These are phyloP conservation scores for Hymenoscyphus repandus DNA, from an alignment of 2,329 filamentous ascomycete genomes.

Conservation along the genomic window DNA sequence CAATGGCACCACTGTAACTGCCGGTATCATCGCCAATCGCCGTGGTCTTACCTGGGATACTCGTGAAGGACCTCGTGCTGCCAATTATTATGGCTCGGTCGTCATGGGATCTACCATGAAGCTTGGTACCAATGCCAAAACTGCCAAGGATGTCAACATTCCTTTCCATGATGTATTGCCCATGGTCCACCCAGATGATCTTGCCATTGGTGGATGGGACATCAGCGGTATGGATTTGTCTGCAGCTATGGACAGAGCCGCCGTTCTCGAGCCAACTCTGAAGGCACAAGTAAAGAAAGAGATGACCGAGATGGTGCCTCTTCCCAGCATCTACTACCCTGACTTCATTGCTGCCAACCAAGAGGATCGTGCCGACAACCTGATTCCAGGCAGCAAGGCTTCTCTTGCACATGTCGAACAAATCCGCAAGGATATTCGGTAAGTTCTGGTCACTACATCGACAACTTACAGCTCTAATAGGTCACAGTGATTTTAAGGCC, in stretches of 20 bases:
- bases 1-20: slow-evolving; percentile 95
- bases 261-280: slow-evolving; percentile 90
- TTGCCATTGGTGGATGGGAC: slow-evolving; percentile 95
- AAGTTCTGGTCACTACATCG: slow-evolving; percentile 26
- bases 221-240: slow-evolving; percentile 89
- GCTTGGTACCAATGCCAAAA: slow-evolving; percentile 81
- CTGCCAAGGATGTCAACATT: slow-evolving; percentile 86
- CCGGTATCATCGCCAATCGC: slow-evolving; percentile 94
- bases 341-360: slow-evolving; percentile 99
- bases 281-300: slow-evolving; percentile 89
- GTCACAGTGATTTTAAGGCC: slow-evolving; percentile 74
- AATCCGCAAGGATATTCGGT: slow-evolving; percentile 87
- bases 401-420: slow-evolving; percentile 84
- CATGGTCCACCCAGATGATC: slow-evolving; percentile 95
- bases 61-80: slow-evolving; percentile 74
- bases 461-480: slow-evolving; percentile 6
- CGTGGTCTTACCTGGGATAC: slow-evolving; percentile 86
- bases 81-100: slow-evolving; percentile 98
- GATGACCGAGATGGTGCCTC: slow-evolving; percentile 80
- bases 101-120: slow-evolving; percentile 98
- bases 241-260: slow-evolving; percentile 89
- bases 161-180: slow-evolving; percentile 91
- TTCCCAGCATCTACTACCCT: slow-evolving; percentile 96
- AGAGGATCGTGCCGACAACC: slow-evolving; percentile 90
- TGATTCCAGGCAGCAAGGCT: slow-evolving; percentile 78